Conservation (phyloP, 208 protist species). For the Strigomonas galati region DNA sequence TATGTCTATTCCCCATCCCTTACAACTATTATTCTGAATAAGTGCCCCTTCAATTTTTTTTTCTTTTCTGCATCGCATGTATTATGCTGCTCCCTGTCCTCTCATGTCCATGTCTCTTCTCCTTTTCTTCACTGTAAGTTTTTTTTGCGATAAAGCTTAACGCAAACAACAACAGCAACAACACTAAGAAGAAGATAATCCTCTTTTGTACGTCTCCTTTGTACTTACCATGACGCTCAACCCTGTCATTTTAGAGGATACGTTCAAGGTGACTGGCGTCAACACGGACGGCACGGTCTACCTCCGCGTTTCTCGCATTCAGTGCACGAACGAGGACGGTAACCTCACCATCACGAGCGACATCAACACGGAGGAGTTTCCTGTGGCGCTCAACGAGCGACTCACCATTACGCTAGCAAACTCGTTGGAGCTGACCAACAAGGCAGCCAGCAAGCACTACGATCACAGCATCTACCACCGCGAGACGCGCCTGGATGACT, state of each 20-base stretch:
- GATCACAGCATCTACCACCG: constrained; percentile 90
- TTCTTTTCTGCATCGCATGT: not conserved
- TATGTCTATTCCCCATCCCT: not conserved
- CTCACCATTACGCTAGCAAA: constrained; percentile 93
- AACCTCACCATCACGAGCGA: constrained; percentile 83
- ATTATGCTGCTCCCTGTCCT: not conserved
- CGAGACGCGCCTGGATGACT: constrained; percentile 91
- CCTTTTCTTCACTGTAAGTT: too few species aligned
- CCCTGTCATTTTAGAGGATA: constrained; percentile 88
- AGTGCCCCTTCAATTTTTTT: not conserved
- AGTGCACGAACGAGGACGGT: constrained; percentile 76
- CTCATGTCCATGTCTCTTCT: too few species aligned
- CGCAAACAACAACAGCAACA: too few species aligned
- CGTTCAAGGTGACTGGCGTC: constrained; percentile 76
- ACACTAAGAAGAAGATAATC: too few species aligned
- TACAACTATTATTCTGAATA: not conserved
- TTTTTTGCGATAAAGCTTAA: too few species aligned
- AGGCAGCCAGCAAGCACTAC: constrained; percentile 71
- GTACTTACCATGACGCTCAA: constrained; percentile 41
- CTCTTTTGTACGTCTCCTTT: too few species aligned
- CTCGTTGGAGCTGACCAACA: constrained; percentile 88
- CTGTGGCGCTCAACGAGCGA: constrained; percentile 87
- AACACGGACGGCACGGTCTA: constrained; percentile 83
- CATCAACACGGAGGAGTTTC: constrained; percentile 97
- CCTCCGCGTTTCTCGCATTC: constrained; percentile 79